Conservation (phyloP, 306 rosid genomes). For the Acacia melanoxylon region DNA sequence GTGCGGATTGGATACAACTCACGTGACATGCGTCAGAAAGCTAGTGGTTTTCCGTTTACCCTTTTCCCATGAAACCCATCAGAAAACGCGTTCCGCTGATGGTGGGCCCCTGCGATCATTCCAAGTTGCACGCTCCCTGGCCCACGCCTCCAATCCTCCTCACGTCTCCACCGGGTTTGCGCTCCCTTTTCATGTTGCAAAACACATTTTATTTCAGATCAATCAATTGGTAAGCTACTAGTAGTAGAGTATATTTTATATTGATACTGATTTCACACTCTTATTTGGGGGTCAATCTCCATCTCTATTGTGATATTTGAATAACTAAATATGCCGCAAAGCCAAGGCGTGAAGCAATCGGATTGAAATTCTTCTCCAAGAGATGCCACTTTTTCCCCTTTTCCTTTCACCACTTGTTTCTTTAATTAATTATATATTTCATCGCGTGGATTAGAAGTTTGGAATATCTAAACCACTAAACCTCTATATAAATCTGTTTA, state of each 20-base stretch:
- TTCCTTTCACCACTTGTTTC: background rate
- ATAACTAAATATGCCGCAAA: background rate
- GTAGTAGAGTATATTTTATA: no score
- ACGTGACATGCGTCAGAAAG: background rate
- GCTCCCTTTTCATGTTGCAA: background rate
- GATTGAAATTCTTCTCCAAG: background rate
- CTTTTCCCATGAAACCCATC: background rate
- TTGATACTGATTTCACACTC: background rate
- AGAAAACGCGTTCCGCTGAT: slow-evolving; percentile 9
- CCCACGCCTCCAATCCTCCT: background rate
- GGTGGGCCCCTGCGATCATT: background rate
- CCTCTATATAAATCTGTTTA: no score
- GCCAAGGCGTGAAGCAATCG: background rate
- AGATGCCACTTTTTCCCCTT: background rate
- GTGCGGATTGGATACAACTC: background rate
- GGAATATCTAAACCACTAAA: no score
- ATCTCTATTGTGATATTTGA: background rate
- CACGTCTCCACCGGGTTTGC: background rate
- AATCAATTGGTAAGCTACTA: no score
- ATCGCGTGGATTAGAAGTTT: background rate
- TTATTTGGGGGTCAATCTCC: background rate
- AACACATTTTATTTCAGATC: no score
- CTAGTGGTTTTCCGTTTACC: background rate
- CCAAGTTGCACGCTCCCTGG: background rate
- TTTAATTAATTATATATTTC: background rate